Conservation (phyloP, 352 stramenopile genomes). For the Globisporangium nagaii region DNA sequence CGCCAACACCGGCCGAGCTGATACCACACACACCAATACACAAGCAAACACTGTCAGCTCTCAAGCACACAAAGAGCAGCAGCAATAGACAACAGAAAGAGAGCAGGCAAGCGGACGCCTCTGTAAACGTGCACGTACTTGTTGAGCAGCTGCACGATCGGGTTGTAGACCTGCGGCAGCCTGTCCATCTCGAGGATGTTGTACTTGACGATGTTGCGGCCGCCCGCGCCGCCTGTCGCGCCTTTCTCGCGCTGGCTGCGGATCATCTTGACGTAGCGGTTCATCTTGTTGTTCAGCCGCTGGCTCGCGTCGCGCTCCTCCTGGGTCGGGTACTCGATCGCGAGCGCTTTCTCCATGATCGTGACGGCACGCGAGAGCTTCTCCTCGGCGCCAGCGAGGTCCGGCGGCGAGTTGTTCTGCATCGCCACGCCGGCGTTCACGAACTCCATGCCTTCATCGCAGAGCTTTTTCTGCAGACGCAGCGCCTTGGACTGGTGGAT, state of each 20-base stretch:
- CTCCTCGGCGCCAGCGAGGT: conserved; percentile 42
- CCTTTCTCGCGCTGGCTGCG: conserved; percentile 67
- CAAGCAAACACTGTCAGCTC: conserved; percentile 2
- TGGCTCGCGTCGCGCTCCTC: conserved; percentile 71
- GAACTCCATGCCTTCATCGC: conserved; percentile 75
- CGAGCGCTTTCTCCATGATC: conserved; percentile 75
- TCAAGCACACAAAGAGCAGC: neutral
- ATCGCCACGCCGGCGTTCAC: conserved; percentile 77
- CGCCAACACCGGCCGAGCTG: conserved; percentile 41
- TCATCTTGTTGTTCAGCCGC: conserved; percentile 81
- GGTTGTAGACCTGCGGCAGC: conserved; percentile 64
- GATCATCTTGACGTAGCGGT: conserved; percentile 86
- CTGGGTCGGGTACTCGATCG: conserved; percentile 64
- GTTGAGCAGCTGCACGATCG: conserved; percentile 42
- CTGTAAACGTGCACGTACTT: conserved; percentile 34
- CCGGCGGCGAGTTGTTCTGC: conserved; percentile 61
- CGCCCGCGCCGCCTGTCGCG: conserved; percentile 17
- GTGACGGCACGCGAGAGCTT: conserved; percentile 66
- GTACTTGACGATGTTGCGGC: conserved; percentile 39
- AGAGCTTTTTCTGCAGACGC: conserved; percentile 69
- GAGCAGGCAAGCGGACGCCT: no score
- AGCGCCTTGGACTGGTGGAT: conserved; percentile 52
- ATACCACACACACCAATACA: conserved; percentile 2
- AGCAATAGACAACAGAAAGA: neutral
- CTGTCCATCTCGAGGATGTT: conserved; percentile 72